Evolutionary conservation across 805 yeast genomes (phyloP).

Genomic region (Wickerhamomyces subpelliculosus): DNA sequence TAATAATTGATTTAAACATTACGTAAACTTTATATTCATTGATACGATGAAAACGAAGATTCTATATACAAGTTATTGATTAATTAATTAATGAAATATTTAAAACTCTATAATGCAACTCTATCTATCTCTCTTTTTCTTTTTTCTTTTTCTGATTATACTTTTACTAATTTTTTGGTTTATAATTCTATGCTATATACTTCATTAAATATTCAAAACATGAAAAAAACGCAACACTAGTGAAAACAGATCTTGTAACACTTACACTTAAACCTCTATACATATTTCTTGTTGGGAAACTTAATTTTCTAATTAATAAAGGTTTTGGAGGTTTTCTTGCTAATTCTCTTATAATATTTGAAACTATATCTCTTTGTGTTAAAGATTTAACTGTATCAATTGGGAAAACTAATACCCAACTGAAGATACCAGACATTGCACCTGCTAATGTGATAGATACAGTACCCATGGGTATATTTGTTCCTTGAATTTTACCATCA

Average conservation of each 20-base stretch:
- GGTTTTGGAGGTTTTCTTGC: conserved; percentile 35
- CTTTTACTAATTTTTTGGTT: too few relatives aligned
- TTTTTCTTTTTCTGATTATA: too few relatives aligned
- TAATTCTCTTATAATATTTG: conserved; percentile 53
- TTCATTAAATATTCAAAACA: conserved; percentile 63
- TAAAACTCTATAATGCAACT: too few relatives aligned
- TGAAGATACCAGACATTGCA: conserved; percentile 68
- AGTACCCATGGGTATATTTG: conserved; percentile 27
- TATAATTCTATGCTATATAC: conserved; percentile 38
- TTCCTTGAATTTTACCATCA: conserved; percentile 25
- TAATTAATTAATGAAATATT: too few relatives aligned
- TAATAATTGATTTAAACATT: too few relatives aligned
- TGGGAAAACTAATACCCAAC: conserved; percentile 76
- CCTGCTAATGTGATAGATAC: conserved; percentile 59
- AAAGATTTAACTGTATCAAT: conserved; percentile 74
- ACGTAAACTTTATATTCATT: too few relatives aligned
- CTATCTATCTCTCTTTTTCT: too few relatives aligned
- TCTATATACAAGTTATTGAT: too few relatives aligned
- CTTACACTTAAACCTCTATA: conserved; percentile 79
- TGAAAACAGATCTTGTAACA: conserved; percentile 59
- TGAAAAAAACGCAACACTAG: conserved; percentile 71
- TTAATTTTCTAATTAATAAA: conserved; percentile 24
- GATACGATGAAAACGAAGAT: too few relatives aligned
- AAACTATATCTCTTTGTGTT: conserved; percentile 66
- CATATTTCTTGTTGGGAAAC: conserved; percentile 41